Percentiles rank a stretch among this genome's conserved stretches.
phyloP scores from a whole-genome alignment of 176 grass and related monocot genomes.

The maize (Zea mays) region Zm-B73-REFERENCE-NAM-5.0 NC_050098.1:193878501-193879000 shows the following conservation, averaged over 20 bases:
- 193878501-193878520: slow-evolving; percentile 53
- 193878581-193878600: slow-evolving; percentile 2
- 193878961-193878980: slow-evolving; percentile 48
- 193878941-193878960: slow-evolving; percentile 57
- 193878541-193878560: slow-evolving; percentile 57
- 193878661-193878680: slow-evolving; percentile 58
- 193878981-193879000: slow-evolving; percentile 2
- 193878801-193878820: slow-evolving; percentile 58
- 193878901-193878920: slow-evolving; percentile 25
- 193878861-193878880: slow-evolving; percentile 16
- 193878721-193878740: slow-evolving; percentile 24
- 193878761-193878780: slow-evolving; percentile 35
- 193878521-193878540: slow-evolving; percentile 69
- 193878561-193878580: slow-evolving; percentile 53
- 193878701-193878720: slow-evolving; percentile 63
- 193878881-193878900: neutral
- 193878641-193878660: slow-evolving; percentile 17
- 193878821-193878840: slow-evolving; percentile 40
- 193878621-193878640: slow-evolving; percentile 20
- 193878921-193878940: neutral
- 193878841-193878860: slow-evolving; percentile 50
- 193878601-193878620: slow-evolving; percentile 4
- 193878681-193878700: slow-evolving; percentile 50
- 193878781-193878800: slow-evolving; percentile 44
- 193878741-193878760: slow-evolving; percentile 25